A percentile compares a stretch with the other conserved stretches of the same genome.
Evolutionary conservation across 2,329 filamentous ascomycete genomes (phyloP).

Genomic region (Fusarium keratoplasticum): DNA sequence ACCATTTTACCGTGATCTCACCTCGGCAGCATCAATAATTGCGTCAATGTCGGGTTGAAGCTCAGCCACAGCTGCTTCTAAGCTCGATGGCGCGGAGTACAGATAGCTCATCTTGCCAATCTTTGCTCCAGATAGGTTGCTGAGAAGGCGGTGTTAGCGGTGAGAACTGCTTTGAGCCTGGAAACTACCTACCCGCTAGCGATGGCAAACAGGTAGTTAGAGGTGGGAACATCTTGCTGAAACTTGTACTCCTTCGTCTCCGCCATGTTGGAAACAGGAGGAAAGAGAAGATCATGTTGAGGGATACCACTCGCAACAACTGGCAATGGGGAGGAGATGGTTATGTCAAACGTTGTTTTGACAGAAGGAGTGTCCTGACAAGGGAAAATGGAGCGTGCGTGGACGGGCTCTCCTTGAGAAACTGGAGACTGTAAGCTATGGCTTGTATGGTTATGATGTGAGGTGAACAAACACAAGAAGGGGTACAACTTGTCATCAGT

Average conservation of each 20-base stretch:
- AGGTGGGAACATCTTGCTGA: not conserved
- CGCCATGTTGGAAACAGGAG: not conserved
- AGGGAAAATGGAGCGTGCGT: not conserved
- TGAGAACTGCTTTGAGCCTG: not conserved
- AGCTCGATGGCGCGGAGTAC: not conserved
- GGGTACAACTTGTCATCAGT: not conserved
- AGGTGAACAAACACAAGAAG: not conserved
- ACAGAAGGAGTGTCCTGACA: not conserved
- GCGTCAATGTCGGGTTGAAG: not conserved
- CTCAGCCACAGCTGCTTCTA: not conserved
- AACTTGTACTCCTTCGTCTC: not conserved
- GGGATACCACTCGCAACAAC: not conserved
- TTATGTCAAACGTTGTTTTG: not conserved
- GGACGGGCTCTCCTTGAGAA: not conserved
- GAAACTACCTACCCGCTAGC: not conserved
- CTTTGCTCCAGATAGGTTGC: not conserved
- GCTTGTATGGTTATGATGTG: no score
- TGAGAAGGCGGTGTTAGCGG: not conserved
- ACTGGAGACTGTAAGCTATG: not conserved
- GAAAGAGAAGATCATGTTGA: not conserved
- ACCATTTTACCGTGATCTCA: not conserved
- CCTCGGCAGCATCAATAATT: not conserved
- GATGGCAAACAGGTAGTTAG: not conserved
- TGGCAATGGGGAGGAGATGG: not conserved
- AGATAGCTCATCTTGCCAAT: not conserved